phyloP scores from a whole-genome alignment of 768 basidiomycete genomes.

The Exsudoporus frostii region DNA sequence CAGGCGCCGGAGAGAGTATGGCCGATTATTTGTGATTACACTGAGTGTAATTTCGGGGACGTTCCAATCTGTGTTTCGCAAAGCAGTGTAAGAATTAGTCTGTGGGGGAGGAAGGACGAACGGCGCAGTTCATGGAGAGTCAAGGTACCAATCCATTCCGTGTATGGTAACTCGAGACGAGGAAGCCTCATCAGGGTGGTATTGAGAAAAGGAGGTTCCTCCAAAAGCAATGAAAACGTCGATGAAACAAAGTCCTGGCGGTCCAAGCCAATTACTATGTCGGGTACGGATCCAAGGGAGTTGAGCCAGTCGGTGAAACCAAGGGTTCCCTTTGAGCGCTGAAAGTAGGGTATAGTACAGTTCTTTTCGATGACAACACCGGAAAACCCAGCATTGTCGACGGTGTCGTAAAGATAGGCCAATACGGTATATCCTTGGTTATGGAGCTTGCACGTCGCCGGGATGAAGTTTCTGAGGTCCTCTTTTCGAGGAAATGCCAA shows the following conservation, averaged over 20 bases:
- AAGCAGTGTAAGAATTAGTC: conserved; percentile 1
- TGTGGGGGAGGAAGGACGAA: conserved; percentile 13
- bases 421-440: conserved; percentile 29
- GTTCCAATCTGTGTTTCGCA: conserved; percentile 62
- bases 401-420: conserved; percentile 31
- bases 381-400: not conserved
- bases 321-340: conserved; percentile 4
- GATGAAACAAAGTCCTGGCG: conserved; percentile 28
- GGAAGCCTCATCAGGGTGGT: conserved; percentile 44
- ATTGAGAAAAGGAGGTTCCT: conserved; percentile 22
- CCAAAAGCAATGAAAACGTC: conserved; percentile 17
- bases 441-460: conserved; percentile 37
- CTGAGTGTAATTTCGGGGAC: conserved; percentile 63
- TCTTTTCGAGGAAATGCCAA: conserved; percentile 34
- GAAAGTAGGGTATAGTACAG: conserved; percentile 19
- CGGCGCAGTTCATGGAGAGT: conserved; percentile 45
- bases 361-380: conserved; percentile 10
- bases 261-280: conserved; percentile 35
- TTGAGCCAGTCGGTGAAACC: conserved; percentile 32
- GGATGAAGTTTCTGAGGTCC: conserved; percentile 34
- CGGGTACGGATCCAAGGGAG: conserved; percentile 23
- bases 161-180: conserved; percentile 45
- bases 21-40: conserved; percentile 76
- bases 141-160: conserved; percentile 62
- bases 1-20: conserved; percentile 65